Percentiles rank a stretch among this genome's conserved stretches.
phyloP scores from a whole-genome alignment of 768 basidiomycete species.

The Gloeostereum incarnatum region DNA sequence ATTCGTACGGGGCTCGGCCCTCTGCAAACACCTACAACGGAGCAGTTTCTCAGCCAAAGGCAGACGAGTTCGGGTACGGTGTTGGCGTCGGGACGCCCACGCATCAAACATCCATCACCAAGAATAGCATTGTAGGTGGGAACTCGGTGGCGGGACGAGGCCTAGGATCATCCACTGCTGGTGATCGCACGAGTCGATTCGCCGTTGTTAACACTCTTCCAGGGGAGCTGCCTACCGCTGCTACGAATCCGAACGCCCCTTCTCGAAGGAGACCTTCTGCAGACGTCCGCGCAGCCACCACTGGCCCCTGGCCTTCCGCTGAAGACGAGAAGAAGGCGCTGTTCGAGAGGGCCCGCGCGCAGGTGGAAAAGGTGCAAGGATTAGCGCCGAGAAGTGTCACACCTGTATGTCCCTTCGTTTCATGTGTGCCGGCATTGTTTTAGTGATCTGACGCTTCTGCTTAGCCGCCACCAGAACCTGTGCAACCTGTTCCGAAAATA shows the following conservation, averaged over 20 bases:
- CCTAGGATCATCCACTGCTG: no score
- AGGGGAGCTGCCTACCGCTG: neutral
- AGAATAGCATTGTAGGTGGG: no score
- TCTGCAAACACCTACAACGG: conserved; percentile 1
- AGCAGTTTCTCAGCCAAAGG: conserved; percentile 2
- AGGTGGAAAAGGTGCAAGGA: conserved; percentile 49
- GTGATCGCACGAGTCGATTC: neutral
- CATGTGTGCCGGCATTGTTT: neutral
- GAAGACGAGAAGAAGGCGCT: conserved; percentile 60
- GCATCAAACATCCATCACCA: no score
- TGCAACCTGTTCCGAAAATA: conserved; percentile 6
- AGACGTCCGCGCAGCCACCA: neutral
- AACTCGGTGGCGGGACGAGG: no score
- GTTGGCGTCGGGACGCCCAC: conserved; percentile 12
- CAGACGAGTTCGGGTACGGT: conserved; percentile 15
- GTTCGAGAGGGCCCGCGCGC: conserved; percentile 54
- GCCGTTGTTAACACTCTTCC: neutral
- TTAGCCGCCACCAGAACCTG: neutral
- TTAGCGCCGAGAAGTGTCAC: conserved; percentile 13
- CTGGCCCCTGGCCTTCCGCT: conserved; percentile 39
- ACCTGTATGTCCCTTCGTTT: neutral
- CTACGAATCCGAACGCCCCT: neutral
- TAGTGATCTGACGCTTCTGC: neutral
- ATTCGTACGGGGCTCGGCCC: neutral
- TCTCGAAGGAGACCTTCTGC: neutral